Evolutionary conservation across 2,329 filamentous ascomycete species (phyloP).

Genomic region (Metarhizium rileyi): DNA sequence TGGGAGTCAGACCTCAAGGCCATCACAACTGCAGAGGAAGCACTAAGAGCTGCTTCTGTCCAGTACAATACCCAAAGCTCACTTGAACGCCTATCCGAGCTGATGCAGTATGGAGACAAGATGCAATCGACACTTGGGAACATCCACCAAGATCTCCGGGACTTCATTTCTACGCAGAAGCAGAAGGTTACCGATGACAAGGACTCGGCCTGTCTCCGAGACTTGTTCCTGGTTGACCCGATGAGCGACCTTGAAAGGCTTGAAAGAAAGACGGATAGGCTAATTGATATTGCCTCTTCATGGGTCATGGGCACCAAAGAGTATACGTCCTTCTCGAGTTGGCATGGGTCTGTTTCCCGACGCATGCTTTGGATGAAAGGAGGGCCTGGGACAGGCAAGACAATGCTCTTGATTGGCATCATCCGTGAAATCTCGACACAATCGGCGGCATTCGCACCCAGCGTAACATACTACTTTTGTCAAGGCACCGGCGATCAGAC

Average conservation of each 20-base stretch:
- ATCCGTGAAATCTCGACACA: slow-evolving; percentile 14
- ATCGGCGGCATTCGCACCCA: slow-evolving; percentile 6
- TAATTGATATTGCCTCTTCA: slow-evolving; percentile 7
- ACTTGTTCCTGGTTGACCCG: slow-evolving; percentile 8
- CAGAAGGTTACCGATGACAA: slow-evolving; percentile 8
- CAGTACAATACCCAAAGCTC: slow-evolving; percentile 9
- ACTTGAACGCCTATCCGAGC: slow-evolving; percentile 6
- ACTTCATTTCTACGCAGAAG: slow-evolving; percentile 10
- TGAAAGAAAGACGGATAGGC: slow-evolving; percentile 9
- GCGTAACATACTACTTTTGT: slow-evolving; percentile 28
- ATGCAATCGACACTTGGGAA: slow-evolving; percentile 8
- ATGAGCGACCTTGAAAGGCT: slow-evolving; percentile 9
- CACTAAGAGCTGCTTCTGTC: slow-evolving; percentile 7
- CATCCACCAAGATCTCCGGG: slow-evolving; percentile 9
- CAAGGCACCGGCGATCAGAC: slow-evolving; percentile 23
- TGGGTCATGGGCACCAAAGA: slow-evolving; percentile 9
- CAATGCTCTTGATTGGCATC: slow-evolving; percentile 24
- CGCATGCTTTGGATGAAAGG: slow-evolving; percentile 25
- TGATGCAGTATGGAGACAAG: slow-evolving; percentile 7
- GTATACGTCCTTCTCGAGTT: slow-evolving; percentile 17
- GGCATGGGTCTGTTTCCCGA: slow-evolving; percentile 14
- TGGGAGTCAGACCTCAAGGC: slow-evolving; percentile 7
- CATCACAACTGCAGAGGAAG: slow-evolving; percentile 7
- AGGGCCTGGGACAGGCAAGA: slow-evolving; percentile 27
- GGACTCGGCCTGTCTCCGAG: slow-evolving; percentile 9